Conservation (phyloP, 352 stramenopile species). For the Thalassiosira mediterranea region DNA sequence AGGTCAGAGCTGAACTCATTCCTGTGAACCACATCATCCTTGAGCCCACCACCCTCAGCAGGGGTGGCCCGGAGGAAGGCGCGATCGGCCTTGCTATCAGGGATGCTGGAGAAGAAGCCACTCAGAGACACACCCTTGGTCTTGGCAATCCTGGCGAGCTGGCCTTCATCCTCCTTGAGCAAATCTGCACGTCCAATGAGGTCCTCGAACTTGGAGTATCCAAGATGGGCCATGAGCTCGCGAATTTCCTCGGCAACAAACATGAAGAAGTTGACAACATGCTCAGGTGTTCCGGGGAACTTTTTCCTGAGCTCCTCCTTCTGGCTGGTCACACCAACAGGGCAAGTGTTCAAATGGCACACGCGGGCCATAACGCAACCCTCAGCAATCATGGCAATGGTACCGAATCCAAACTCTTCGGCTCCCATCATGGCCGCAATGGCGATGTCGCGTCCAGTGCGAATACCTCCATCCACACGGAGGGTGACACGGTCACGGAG, state of each 20-base stretch:
- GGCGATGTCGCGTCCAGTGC: conserved; percentile 87
- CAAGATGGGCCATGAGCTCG: conserved; percentile 87
- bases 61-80: conserved; percentile 77
- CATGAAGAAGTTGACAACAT: conserved; percentile 89
- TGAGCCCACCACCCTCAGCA: conserved; percentile 59
- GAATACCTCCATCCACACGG: conserved; percentile 87
- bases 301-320: conserved; percentile 88
- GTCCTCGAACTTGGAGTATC: conserved; percentile 92
- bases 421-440: conserved; percentile 87
- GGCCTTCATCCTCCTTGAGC: conserved; percentile 87
- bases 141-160: conserved; percentile 78
- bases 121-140: conserved; percentile 80
- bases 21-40: conserved; percentile 89
- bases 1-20: conserved; percentile 86
- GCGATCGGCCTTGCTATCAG: conserved; percentile 82
- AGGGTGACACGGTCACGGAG: conserved; percentile 86
- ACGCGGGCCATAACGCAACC: conserved; percentile 90
- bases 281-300: conserved; percentile 87
- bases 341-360: conserved; percentile 90
- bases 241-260: conserved; percentile 88
- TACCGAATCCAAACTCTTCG: conserved; percentile 89
- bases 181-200: conserved; percentile 92
- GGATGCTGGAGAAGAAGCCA: conserved; percentile 83
- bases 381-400: conserved; percentile 89
- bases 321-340: conserved; percentile 86